A percentile compares a stretch with the other conserved stretches of the same genome.
These are phyloP conservation scores for Colletotrichum neosansevieriae DNA, from an alignment of 2,329 filamentous ascomycete species.

Conservation along the genomic window DNA sequence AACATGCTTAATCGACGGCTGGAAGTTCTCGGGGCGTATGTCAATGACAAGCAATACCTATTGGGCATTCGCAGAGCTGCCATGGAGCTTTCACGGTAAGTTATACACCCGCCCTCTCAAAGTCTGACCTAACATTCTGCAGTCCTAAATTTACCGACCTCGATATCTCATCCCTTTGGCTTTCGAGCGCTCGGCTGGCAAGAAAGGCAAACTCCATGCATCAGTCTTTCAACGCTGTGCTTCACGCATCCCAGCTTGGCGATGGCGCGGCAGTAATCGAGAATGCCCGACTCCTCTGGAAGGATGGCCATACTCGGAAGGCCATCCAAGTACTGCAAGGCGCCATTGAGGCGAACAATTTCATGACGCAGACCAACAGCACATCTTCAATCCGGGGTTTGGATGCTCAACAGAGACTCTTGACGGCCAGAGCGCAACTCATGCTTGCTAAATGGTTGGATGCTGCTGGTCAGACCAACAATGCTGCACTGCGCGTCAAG, in stretches of 20 bases:
- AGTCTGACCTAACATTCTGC: background rate
- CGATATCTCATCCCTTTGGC: constrained; percentile 87
- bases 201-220: constrained; percentile 86
- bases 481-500: constrained; percentile 80
- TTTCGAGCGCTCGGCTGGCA: constrained; percentile 86
- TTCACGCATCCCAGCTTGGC: constrained; percentile 86
- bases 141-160: constrained; percentile 73
- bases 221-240: constrained; percentile 92
- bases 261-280: constrained; percentile 93
- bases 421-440: constrained; percentile 84
- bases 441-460: constrained; percentile 98
- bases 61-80: constrained; percentile 86
- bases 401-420: constrained; percentile 66
- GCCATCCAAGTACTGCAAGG: constrained; percentile 92
- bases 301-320: constrained; percentile 91
- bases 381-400: constrained; percentile 54
- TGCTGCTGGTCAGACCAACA: constrained; percentile 91
- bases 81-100: constrained; percentile 82
- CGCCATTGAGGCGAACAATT: constrained; percentile 85
- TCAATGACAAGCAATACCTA: constrained; percentile 93
- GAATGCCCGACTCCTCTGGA: constrained; percentile 92
- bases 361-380: constrained; percentile 64
- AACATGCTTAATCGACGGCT: constrained; percentile 79
- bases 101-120: constrained; percentile 30
- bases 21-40: constrained; percentile 89